Conservation (phyloP, 345 rosid species). For the Aurinia saxatilis region DNA sequence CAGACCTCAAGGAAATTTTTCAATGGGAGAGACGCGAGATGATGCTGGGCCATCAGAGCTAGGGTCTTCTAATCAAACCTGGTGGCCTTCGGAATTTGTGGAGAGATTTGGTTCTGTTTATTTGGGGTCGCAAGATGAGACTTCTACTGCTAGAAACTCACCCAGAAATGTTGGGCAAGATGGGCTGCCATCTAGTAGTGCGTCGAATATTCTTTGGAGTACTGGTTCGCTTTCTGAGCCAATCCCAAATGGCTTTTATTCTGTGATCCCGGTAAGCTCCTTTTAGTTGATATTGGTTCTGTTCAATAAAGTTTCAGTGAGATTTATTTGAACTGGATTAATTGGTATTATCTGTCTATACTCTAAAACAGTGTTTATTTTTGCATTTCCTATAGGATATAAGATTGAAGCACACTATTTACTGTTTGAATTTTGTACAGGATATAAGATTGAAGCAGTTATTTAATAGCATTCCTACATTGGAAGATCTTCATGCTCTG, state of each 20-base stretch:
- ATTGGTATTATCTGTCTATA: neutral
- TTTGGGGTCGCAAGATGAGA: slow-evolving; percentile 64
- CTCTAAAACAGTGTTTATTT: neutral
- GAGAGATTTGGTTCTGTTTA: slow-evolving; percentile 69
- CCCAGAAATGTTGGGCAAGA: slow-evolving; percentile 59
- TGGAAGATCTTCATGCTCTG: slow-evolving; percentile 81
- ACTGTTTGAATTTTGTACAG: slow-evolving; percentile 29
- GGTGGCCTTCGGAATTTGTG: slow-evolving; percentile 90
- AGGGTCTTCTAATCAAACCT: slow-evolving; percentile 58
- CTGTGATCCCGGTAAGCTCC: slow-evolving; percentile 58
- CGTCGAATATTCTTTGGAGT: slow-evolving; percentile 87
- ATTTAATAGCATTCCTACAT: slow-evolving; percentile 65
- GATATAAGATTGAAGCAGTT: slow-evolving; percentile 75
- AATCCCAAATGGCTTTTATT: slow-evolving; percentile 91
- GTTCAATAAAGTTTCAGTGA: neutral
- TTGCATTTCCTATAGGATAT: too few relatives aligned
- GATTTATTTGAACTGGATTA: neutral
- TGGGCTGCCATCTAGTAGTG: slow-evolving; percentile 54
- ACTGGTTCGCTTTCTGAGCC: slow-evolving; percentile 75
- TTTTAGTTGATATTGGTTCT: neutral
- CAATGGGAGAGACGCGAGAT: slow-evolving; percentile 81
- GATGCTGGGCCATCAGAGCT: slow-evolving; percentile 60
- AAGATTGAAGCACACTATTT: neutral
- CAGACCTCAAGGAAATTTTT: slow-evolving; percentile 43
- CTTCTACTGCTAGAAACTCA: slow-evolving; percentile 47